Evolutionary conservation across 177 flowering plant species (phyloP).

Genomic region (Vitis hybrid): DNA sequence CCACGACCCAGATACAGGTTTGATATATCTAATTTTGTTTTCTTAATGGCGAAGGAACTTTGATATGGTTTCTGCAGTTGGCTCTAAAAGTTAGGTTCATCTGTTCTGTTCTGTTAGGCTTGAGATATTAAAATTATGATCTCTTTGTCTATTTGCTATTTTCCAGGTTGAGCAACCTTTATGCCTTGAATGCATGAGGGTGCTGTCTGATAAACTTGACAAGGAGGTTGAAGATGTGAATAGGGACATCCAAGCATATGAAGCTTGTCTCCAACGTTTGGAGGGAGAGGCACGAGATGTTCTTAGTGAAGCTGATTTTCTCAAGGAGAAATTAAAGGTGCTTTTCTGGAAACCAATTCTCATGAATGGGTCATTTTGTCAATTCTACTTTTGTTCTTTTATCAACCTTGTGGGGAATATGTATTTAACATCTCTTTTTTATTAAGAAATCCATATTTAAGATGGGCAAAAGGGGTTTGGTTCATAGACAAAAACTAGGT

Average conservation of each 20-base stretch:
- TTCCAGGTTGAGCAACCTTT: conserved; percentile 92
- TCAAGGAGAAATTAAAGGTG: conserved; percentile 89
- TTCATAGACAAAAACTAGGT: too few relatives aligned
- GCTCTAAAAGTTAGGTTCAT: background rate
- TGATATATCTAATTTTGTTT: background rate
- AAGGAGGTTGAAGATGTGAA: conserved; percentile 97
- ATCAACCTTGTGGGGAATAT: background rate
- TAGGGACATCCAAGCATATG: conserved; percentile 94
- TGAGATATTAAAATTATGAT: background rate
- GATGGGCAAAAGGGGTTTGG: too few relatives aligned
- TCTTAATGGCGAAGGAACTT: background rate
- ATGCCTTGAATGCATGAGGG: conserved; percentile 95
- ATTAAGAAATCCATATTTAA: background rate
- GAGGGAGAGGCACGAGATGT: conserved; percentile 79
- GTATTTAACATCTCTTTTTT: background rate
- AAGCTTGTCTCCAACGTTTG: conserved; percentile 82
- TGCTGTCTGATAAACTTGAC: conserved; percentile 89
- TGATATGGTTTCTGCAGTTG: background rate
- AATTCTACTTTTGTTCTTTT: background rate
- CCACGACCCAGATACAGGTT: conserved; percentile 85
- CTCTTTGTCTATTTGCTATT: background rate
- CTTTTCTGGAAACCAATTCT: conserved; percentile 1
- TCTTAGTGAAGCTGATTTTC: conserved; percentile 87
- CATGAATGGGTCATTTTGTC: background rate
- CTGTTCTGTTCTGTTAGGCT: background rate